Evolutionary conservation across 179 eudicot species (phyloP).

Genomic region (Gypsophila paniculata): DNA sequence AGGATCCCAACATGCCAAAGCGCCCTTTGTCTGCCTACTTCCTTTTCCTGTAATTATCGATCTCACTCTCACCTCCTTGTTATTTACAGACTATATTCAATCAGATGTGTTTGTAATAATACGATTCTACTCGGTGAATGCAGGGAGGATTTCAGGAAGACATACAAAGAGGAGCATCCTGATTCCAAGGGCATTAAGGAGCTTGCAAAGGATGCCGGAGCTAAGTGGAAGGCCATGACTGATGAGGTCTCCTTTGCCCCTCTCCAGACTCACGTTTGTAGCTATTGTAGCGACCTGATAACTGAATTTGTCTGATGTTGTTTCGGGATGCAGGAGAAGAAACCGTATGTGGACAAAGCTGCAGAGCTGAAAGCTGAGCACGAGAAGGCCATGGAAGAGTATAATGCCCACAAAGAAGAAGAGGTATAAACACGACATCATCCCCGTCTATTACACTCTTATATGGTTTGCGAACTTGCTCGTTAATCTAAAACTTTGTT

Average conservation of each 20-base stretch:
- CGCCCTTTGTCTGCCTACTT: slow-evolving; percentile 83
- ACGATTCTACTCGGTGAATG: not conserved
- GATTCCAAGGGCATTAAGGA: slow-evolving; percentile 47
- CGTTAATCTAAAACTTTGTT: not conserved
- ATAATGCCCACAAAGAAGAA: slow-evolving; percentile 41
- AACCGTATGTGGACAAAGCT: slow-evolving; percentile 52
- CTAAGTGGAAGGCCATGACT: slow-evolving; percentile 76
- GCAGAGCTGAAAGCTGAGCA: slow-evolving; percentile 69
- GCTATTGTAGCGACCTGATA: not conserved
- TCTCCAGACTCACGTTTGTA: not conserved
- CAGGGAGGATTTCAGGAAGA: slow-evolving; percentile 80
- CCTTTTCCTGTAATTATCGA: slow-evolving; percentile 56
- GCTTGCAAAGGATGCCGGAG: slow-evolving; percentile 80
- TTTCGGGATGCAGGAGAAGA: slow-evolving; percentile 51
- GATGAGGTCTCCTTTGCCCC: slow-evolving; percentile 51
- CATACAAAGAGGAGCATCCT: slow-evolving; percentile 68
- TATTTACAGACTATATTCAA: not conserved
- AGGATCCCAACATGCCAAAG: slow-evolving; percentile 66
- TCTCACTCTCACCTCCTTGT: not conserved
- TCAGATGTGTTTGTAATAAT: not conserved
- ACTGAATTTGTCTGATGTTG: not conserved
- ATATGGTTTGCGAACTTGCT: too few species aligned
- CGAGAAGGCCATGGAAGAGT: slow-evolving; percentile 49
- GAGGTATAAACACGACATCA: slow-evolving; percentile 27
- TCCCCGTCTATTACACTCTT: not conserved